Conservation (phyloP, 2,329 filamentous ascomycete genomes). For the Cyphellophora attinorum region DNA sequence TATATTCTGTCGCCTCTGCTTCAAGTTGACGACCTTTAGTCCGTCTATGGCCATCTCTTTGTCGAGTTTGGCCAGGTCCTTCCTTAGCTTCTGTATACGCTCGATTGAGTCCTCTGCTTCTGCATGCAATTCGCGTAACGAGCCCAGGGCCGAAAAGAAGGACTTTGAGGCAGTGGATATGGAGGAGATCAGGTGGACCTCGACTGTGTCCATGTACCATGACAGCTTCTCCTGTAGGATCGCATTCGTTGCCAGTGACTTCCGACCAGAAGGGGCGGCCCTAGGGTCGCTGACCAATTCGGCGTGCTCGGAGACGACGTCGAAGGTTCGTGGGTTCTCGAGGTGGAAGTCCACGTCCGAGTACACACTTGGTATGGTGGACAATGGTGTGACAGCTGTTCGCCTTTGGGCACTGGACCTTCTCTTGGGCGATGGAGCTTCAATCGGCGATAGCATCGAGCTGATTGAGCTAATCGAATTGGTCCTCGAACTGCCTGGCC, state of each 20-base stretch:
- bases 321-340: constrained; percentile 92
- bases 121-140: constrained; percentile 78
- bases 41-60: constrained; percentile 79
- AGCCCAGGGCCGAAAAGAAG: constrained; percentile 90
- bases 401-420: constrained; percentile 45
- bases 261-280: constrained; percentile 52
- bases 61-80: constrained; percentile 72
- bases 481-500: constrained; percentile 25
- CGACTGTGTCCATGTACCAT: constrained; percentile 99
- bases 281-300: constrained; percentile 72
- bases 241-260: constrained; percentile 87
- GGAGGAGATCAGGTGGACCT: constrained; percentile 90
- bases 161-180: constrained; percentile 93
- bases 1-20: constrained; percentile 73
- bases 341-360: constrained; percentile 92
- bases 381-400: constrained; percentile 73
- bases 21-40: constrained; percentile 74
- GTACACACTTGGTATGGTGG: constrained; percentile 86
- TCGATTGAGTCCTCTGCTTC: constrained; percentile 87
- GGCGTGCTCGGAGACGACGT: constrained; percentile 89
- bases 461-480: constrained; percentile 29
- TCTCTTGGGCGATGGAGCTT: constrained; percentile 36
- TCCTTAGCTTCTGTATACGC: constrained; percentile 70
- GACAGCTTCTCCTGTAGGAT: constrained; percentile 97
- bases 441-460: constrained; percentile 36